These are phyloP conservation scores for Ophiostoma ulmi DNA, from an alignment of 2,329 filamentous ascomycete genomes.

Conservation along the genomic window DNA sequence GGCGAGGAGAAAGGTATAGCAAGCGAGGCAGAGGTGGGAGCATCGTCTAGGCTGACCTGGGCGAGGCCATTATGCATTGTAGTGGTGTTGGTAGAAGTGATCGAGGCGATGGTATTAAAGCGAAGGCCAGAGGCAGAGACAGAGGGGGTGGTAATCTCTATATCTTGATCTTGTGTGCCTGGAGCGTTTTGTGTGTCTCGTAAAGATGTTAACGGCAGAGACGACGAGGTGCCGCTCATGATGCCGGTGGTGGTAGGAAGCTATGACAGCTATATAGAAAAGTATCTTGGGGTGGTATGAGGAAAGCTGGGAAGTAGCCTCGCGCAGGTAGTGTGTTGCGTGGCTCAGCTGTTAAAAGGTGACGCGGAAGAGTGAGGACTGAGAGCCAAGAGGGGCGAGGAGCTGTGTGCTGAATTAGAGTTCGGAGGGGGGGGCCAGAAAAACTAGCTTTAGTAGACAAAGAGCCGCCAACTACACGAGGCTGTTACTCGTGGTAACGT, in stretches of 20 bases:
- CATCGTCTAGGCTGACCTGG: neutral
- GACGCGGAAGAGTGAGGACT: conserved; percentile 8
- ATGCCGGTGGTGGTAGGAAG: conserved; percentile 6
- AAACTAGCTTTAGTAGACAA: neutral
- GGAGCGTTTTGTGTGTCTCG: neutral
- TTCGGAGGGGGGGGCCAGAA: neutral
- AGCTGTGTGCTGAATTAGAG: neutral
- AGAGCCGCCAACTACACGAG: neutral
- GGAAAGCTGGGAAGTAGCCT: conserved; percentile 7
- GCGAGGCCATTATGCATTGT: conserved; percentile 11
- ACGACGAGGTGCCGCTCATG: conserved; percentile 15
- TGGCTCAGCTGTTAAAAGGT: conserved; percentile 3
- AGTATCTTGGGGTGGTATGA: neutral
- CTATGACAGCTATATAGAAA: neutral
- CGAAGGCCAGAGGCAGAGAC: neutral
- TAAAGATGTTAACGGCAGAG: conserved; percentile 3
- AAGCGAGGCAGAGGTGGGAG: neutral
- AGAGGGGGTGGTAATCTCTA: neutral
- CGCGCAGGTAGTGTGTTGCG: neutral
- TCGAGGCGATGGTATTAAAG: neutral
- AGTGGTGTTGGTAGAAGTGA: neutral
- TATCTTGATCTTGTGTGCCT: neutral
- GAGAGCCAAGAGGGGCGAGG: neutral
- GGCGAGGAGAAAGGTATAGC: neutral
- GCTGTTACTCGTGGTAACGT: neutral